Conservation (phyloP, 108 stramenopile species). For the Aurantiochytrium sp. region DNA sequence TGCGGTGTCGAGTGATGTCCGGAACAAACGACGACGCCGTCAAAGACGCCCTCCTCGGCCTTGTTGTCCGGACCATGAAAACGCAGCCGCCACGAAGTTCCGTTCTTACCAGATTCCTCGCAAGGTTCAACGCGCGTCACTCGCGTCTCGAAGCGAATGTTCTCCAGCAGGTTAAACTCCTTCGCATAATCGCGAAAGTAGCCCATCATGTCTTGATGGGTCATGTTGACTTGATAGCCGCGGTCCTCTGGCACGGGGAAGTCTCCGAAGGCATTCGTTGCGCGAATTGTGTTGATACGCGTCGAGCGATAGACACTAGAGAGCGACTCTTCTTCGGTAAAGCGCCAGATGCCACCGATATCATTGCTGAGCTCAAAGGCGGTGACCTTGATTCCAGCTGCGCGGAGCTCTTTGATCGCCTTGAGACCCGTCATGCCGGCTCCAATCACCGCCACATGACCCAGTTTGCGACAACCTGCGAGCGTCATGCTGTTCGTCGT, state of each 20-base stretch:
- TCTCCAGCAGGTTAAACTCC: background rate
- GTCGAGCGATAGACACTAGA: background rate
- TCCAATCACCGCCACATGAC: slow-evolving; percentile 2
- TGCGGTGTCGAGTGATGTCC: background rate
- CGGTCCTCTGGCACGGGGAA: background rate
- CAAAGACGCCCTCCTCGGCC: background rate
- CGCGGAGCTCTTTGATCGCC: background rate
- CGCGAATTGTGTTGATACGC: background rate
- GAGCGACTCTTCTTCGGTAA: background rate
- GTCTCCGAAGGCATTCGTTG: background rate
- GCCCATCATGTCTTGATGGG: background rate
- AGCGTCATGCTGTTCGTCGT: no score
- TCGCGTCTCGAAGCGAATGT: background rate
- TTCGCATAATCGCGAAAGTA: background rate
- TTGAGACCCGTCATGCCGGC: background rate
- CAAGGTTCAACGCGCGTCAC: background rate
- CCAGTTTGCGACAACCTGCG: no score
- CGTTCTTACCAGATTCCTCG: background rate
- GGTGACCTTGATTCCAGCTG: background rate
- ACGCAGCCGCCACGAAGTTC: background rate
- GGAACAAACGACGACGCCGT: background rate
- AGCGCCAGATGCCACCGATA: background rate
- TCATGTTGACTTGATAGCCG: background rate
- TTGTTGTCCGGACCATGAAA: background rate
- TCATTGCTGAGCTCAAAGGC: background rate